Evolutionary conservation across 805 yeast species (phyloP).

Genomic region (Saturnispora diversa): DNA sequence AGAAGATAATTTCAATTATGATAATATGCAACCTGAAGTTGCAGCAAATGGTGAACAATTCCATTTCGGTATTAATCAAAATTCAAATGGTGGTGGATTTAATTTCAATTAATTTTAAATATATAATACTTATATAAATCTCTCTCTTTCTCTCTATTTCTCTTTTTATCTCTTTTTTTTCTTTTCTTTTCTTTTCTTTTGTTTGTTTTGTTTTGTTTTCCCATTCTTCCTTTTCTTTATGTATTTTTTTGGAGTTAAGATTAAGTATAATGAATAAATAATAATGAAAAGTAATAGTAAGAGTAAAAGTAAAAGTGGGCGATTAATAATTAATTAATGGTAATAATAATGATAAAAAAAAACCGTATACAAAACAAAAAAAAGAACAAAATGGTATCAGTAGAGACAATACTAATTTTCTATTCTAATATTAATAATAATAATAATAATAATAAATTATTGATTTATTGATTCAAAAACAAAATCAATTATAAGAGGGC

Average conservation of each 20-base stretch:
- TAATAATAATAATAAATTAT: not conserved
- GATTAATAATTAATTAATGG: not conserved
- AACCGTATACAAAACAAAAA: not conserved
- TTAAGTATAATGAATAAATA: not conserved
- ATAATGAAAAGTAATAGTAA: not conserved
- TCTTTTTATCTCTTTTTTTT: too few species aligned
- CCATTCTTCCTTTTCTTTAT: too few species aligned
- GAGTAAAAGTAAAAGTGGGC: not conserved
- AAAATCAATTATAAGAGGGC: slow-evolving; percentile 15
- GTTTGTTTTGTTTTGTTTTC: too few species aligned
- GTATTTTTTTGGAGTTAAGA: slow-evolving; percentile 40
- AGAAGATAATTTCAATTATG: slow-evolving; percentile 24
- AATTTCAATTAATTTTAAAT: slow-evolving; percentile 32
- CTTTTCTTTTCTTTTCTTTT: too few species aligned
- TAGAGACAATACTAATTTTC: not conserved
- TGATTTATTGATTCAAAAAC: not conserved
- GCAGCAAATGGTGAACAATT: slow-evolving; percentile 63
- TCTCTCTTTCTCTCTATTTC: too few species aligned
- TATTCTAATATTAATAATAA: not conserved
- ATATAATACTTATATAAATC: too few species aligned
- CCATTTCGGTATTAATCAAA: slow-evolving; percentile 72
- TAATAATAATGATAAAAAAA: too few species aligned
- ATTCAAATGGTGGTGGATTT: slow-evolving; percentile 38
- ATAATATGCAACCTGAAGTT: slow-evolving; percentile 60
- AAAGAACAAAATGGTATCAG: not conserved